Evolutionary conservation across 2,329 filamentous ascomycete species (phyloP).

Genomic region (Calonectria crousiana): DNA sequence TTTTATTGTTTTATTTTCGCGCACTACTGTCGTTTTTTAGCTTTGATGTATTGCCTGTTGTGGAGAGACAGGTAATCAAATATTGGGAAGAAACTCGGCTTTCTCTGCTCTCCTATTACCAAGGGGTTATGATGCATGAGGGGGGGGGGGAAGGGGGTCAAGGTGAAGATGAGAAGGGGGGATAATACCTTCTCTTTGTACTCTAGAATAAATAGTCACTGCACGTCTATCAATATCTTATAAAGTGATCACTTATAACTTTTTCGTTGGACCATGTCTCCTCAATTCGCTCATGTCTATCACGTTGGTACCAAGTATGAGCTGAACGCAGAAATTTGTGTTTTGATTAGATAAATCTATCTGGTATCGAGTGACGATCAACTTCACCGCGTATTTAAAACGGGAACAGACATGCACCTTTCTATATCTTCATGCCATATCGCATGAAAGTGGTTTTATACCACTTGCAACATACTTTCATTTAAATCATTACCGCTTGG

Average conservation of each 20-base stretch:
- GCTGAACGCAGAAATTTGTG: constrained; percentile 7
- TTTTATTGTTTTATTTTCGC: constrained; percentile 22
- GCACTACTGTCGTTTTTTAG: constrained; percentile 31
- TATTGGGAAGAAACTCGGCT: constrained; percentile 17
- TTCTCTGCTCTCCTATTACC: constrained; percentile 7
- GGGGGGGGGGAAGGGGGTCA: constrained; percentile 14
- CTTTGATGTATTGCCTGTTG: constrained; percentile 13
- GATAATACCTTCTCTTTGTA: constrained; percentile 36
- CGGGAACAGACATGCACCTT: constrained; percentile 31
- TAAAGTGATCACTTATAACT: background rate
- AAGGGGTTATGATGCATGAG: constrained; percentile 13
- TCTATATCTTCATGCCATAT: constrained; percentile 33
- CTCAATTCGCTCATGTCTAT: background rate
- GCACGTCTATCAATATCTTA: constrained; percentile 23
- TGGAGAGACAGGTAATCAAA: constrained; percentile 25
- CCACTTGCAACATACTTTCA: constrained; percentile 17
- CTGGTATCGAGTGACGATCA: constrained; percentile 35
- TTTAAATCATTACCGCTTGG: constrained; percentile 41
- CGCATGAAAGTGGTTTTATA: constrained; percentile 28
- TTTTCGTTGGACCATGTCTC: background rate
- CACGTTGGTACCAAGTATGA: background rate
- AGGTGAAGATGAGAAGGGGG: constrained; percentile 22
- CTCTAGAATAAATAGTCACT: constrained; percentile 42
- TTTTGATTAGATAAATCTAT: constrained; percentile 36
- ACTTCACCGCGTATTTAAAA: constrained; percentile 31